phyloP scores from a whole-genome alignment of 192 early-diverging fungal genomes.

The Kickxella alabastrina region DNA sequence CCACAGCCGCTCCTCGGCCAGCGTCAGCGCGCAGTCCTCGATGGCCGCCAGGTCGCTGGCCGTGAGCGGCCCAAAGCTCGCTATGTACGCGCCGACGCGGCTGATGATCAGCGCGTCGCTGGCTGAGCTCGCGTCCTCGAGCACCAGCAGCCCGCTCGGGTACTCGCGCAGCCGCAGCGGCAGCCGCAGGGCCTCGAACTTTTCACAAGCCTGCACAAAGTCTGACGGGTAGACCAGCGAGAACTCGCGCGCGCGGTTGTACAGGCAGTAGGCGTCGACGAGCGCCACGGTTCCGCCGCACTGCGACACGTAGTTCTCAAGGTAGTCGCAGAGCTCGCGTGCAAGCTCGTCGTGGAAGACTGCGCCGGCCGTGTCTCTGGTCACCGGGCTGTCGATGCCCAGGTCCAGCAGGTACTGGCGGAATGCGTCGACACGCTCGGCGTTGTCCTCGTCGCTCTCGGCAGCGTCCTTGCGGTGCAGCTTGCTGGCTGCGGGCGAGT shows the following conservation, averaged over 20 bases:
- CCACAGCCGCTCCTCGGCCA: constrained; percentile 52
- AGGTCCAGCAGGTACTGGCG: constrained; percentile 73
- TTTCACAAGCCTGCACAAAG: constrained; percentile 70
- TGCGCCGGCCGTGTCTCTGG: constrained; percentile 83
- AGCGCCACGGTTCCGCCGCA: constrained; percentile 75
- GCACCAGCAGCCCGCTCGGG: constrained; percentile 72
- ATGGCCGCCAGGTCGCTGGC: constrained; percentile 67
- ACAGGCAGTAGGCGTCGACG: constrained; percentile 89
- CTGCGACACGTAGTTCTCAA: constrained; percentile 62
- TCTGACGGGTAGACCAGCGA: constrained; percentile 93
- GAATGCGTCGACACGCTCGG: constrained; percentile 29
- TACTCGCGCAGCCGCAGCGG: constrained; percentile 75
- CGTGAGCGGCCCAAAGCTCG: constrained; percentile 55
- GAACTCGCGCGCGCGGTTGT: constrained; percentile 87
- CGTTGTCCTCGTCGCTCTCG: constrained; percentile 33
- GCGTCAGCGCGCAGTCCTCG: constrained; percentile 41
- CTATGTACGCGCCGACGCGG: constrained; percentile 54
- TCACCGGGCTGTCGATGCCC: constrained; percentile 88
- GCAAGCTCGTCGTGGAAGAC: constrained; percentile 85
- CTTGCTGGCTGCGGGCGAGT: constrained; percentile 44
- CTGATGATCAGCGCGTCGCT: constrained; percentile 67
- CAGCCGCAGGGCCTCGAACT: constrained; percentile 65
- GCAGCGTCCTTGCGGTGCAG: constrained; percentile 16
- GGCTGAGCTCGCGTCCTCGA: constrained; percentile 60
- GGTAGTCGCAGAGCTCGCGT: constrained; percentile 78